Conservation (phyloP, 495 filamentous ascomycete genomes). For the Parmelia sp. region DNA sequence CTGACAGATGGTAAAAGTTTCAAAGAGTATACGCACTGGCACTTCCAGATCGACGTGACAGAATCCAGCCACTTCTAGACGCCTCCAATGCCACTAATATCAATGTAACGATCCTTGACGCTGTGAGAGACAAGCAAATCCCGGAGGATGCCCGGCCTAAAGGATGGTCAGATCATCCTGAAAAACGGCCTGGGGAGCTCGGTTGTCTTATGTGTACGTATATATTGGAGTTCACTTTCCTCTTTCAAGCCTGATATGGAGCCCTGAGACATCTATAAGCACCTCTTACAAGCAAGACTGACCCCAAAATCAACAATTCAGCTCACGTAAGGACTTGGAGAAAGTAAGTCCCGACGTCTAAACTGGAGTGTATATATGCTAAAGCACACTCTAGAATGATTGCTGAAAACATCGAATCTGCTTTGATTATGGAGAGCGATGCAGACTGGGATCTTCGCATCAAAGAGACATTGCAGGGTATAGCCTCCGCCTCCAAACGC, state of each 20-base stretch:
- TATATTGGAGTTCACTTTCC: too few species aligned
- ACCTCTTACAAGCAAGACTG: too few species aligned
- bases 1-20: slow-evolving; percentile 12
- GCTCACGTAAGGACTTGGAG: slow-evolving; percentile 24
- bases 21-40: slow-evolving; percentile 19
- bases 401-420: slow-evolving; percentile 34
- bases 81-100: slow-evolving; percentile 23
- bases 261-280: too few species aligned
- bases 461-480: slow-evolving; percentile 22
- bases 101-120: slow-evolving; percentile 21
- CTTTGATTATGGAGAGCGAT: slow-evolving; percentile 45
- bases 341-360: slow-evolving; percentile 7
- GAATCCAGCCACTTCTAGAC: slow-evolving; percentile 17
- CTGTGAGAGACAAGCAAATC: slow-evolving; percentile 21
- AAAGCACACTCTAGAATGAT: slow-evolving; percentile 28
- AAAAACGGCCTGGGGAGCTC: slow-evolving; percentile 14
- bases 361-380: neutral
- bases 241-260: too few species aligned
- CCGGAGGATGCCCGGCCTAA: slow-evolving; percentile 16
- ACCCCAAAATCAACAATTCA: too few species aligned
- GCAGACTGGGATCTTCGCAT: slow-evolving; percentile 44
- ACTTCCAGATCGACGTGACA: slow-evolving; percentile 17
- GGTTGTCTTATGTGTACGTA: slow-evolving; percentile 23
- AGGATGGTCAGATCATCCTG: slow-evolving; percentile 13
- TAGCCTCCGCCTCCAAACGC: slow-evolving; percentile 54